Percentiles rank a stretch among this genome's conserved stretches.
Evolutionary conservation across 2,329 filamentous ascomycete species (phyloP).

Genomic region (Penicillium sp.): DNA sequence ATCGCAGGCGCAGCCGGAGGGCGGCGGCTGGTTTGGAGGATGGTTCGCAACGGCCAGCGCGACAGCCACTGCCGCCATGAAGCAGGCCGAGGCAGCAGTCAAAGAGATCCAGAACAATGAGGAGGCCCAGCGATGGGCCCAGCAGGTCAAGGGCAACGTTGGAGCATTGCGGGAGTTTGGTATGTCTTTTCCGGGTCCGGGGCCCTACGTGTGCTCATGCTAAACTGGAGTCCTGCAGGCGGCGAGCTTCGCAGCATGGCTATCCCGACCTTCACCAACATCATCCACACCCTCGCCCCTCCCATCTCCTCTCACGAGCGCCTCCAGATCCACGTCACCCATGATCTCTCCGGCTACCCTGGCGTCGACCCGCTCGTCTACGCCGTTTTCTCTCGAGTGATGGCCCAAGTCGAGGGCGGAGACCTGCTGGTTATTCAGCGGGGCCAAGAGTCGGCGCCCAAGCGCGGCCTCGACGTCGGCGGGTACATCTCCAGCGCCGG

Average conservation of each 20-base stretch:
- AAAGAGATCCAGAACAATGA: constrained; percentile 96
- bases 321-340: constrained; percentile 93
- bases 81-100: constrained; percentile 87
- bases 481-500: constrained; percentile 46
- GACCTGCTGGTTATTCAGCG: constrained; percentile 92
- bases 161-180: constrained; percentile 72
- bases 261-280: constrained; percentile 88
- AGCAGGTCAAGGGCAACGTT: constrained; percentile 88
- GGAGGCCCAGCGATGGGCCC: constrained; percentile 93
- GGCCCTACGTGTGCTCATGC: not conserved
- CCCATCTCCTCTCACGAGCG: constrained; percentile 96
- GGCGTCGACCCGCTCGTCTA: constrained; percentile 91
- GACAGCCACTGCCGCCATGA: constrained; percentile 70
- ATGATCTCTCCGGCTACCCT: constrained; percentile 92
- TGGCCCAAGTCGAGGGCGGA: constrained; percentile 98
- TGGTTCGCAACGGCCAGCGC: constrained; percentile 73
- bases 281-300: constrained; percentile 91
- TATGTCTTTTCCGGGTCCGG: constrained; percentile 42
- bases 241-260: constrained; percentile 83
- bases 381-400: constrained; percentile 86
- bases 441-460: constrained; percentile 76
- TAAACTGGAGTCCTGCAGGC: constrained; percentile 53
- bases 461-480: constrained; percentile 54
- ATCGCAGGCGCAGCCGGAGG: constrained; percentile 42
- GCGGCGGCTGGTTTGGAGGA: constrained; percentile 86